Evolutionary conservation across 768 basidiomycete species (phyloP).

Genomic region (Candolleomyces aberdarensis): DNA sequence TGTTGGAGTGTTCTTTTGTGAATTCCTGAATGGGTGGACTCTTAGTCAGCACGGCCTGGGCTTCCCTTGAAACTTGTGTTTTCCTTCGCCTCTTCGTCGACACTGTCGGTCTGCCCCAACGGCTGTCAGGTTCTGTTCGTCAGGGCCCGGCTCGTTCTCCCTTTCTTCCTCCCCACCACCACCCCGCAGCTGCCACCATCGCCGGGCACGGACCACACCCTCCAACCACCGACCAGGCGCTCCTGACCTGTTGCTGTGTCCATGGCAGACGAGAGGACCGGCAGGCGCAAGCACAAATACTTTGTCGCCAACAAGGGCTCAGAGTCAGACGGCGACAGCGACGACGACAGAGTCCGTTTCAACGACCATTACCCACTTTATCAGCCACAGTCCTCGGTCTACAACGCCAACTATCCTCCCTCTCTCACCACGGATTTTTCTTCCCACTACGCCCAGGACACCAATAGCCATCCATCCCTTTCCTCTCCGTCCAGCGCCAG

Average conservation of each 20-base stretch:
- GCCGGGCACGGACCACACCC: slow-evolving; percentile 1
- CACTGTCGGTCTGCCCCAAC: slow-evolving; percentile 10
- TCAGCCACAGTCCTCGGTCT: slow-evolving; percentile 13
- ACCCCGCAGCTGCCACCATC: neutral
- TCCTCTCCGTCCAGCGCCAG: slow-evolving; percentile 70
- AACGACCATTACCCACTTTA: slow-evolving; percentile 8
- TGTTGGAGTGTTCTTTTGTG: slow-evolving; percentile 15
- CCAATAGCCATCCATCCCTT: slow-evolving; percentile 48
- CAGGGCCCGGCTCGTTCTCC: neutral
- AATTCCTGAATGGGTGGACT: slow-evolving; percentile 10
- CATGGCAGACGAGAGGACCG: slow-evolving; percentile 61
- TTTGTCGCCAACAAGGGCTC: slow-evolving; percentile 64
- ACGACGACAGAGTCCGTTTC: slow-evolving; percentile 18
- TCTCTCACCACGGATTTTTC: slow-evolving; percentile 25
- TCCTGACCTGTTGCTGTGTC: slow-evolving; percentile 13
- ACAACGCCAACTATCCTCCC: slow-evolving; percentile 20
- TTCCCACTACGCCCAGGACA: slow-evolving; percentile 24
- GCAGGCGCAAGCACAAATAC: slow-evolving; percentile 36
- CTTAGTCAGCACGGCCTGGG: slow-evolving; percentile 27
- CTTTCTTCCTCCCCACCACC: neutral
- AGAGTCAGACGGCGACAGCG: slow-evolving; percentile 30
- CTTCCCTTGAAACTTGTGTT: slow-evolving; percentile 10
- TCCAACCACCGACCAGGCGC: slow-evolving; percentile 3
- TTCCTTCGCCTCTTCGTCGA: slow-evolving; percentile 10
- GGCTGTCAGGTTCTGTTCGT: neutral